Percentiles rank a stretch among this genome's conserved stretches.
Conservation (phyloP, 768 basidiomycete species). For the Melanogaster broomeanus region DNA sequence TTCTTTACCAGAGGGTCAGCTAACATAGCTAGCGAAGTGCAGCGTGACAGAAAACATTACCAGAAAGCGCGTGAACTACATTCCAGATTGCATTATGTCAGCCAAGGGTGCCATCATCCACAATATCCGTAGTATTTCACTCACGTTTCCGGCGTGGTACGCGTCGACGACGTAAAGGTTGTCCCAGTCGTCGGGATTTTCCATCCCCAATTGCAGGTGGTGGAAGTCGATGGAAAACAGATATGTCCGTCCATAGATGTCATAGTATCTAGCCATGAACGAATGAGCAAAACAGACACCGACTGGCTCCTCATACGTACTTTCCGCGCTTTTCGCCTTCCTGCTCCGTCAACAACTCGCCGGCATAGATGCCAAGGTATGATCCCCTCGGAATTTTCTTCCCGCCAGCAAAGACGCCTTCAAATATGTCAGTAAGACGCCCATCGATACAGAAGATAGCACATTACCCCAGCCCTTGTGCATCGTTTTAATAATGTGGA, state of each 20-base stretch:
- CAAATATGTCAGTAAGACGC: not conserved
- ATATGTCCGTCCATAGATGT: conserved; percentile 74
- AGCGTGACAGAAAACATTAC: conserved; percentile 45
- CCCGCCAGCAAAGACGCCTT: conserved; percentile 71
- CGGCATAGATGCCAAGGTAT: conserved; percentile 84
- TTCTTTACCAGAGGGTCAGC: conserved; percentile 53
- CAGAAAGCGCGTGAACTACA: conserved; percentile 87
- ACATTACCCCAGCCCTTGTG: conserved; percentile 83
- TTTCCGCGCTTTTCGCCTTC: conserved; percentile 69
- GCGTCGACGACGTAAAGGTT: conserved; percentile 73
- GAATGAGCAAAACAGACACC: not conserved
- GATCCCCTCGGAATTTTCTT: conserved; percentile 67
- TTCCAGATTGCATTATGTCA: conserved; percentile 1
- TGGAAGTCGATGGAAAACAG: conserved; percentile 83
- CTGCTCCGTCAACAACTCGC: conserved; percentile 73
- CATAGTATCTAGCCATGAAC: conserved; percentile 56
- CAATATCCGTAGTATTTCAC: conserved; percentile 37
- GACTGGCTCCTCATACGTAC: conserved; percentile 41
- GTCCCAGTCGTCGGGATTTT: conserved; percentile 22
- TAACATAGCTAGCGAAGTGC: not conserved
- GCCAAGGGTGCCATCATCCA: not conserved
- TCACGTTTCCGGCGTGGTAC: conserved; percentile 85
- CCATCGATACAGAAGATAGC: conserved; percentile 11
- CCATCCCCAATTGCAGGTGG: conserved; percentile 47
- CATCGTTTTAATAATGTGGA: conserved; percentile 69